Evolutionary conservation across 148 eudicot species (phyloP).

Genomic region (Vaccinium vitisidaea): DNA sequence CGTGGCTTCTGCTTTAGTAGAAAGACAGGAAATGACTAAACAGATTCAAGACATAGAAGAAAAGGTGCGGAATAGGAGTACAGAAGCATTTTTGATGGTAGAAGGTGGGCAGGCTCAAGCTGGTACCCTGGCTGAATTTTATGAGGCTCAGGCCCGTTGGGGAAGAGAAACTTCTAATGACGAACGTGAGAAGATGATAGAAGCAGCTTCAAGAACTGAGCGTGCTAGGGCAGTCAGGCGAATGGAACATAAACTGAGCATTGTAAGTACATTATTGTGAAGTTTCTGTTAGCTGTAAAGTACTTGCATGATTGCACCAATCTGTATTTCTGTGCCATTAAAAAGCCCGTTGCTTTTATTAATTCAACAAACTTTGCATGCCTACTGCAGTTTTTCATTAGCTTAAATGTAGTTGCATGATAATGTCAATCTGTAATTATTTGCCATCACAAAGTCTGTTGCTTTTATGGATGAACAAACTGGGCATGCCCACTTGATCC

Average conservation of each 20-base stretch:
- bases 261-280: constrained; percentile 51
- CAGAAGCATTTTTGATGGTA: constrained; percentile 33
- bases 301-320: constrained; percentile 4
- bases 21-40: constrained; percentile 87
- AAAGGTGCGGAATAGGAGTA: constrained; percentile 48
- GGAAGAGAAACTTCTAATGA: constrained; percentile 72
- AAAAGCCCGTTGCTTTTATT: neutral
- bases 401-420: neutral
- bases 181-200: constrained; percentile 67
- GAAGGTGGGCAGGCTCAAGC: constrained; percentile 56
- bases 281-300: neutral
- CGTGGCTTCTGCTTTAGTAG: constrained; percentile 80
- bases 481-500: neutral
- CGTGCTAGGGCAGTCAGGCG: constrained; percentile 58
- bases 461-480: neutral
- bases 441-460: neutral
- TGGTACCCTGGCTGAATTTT: constrained; percentile 95
- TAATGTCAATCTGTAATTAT: neutral
- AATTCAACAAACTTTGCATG: neutral
- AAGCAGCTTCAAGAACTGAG: constrained; percentile 67
- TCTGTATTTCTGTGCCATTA: constrained; percentile 11
- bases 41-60: constrained; percentile 87
- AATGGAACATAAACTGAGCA: constrained; percentile 70
- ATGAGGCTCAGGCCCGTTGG: constrained; percentile 94
- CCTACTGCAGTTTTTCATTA: neutral